A percentile compares a stretch with the other conserved stretches of the same genome.
phyloP scores from a whole-genome alignment of 768 basidiomycete genomes.

The Gymnopilus dilepis region DNA sequence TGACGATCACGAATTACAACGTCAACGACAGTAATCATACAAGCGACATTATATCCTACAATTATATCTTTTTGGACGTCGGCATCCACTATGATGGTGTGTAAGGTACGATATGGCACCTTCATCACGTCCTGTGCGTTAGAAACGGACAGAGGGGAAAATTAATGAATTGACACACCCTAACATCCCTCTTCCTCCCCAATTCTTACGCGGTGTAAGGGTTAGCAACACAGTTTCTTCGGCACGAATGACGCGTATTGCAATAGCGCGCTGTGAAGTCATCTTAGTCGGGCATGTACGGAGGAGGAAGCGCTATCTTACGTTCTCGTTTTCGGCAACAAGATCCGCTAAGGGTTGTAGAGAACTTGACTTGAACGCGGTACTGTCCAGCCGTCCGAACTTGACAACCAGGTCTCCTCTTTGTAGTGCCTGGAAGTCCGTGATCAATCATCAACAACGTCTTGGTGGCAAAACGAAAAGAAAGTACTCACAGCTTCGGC shows the following conservation, averaged over 20 bases:
- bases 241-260: slow-evolving; percentile 61
- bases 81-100: slow-evolving; percentile 27
- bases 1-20: slow-evolving; percentile 12
- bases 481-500: slow-evolving; percentile 65
- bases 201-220: slow-evolving; percentile 74
- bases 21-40: slow-evolving; percentile 7
- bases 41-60: slow-evolving; percentile 13
- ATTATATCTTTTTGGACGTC: neutral
- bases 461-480: neutral
- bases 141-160: neutral
- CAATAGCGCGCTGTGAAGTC: slow-evolving; percentile 56
- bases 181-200: slow-evolving; percentile 88
- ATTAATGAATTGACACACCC: slow-evolving; percentile 61
- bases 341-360: slow-evolving; percentile 74
- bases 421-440: slow-evolving; percentile 59
- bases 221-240: slow-evolving; percentile 50
- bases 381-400: slow-evolving; percentile 67
- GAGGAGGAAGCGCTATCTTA: slow-evolving; percentile 39
- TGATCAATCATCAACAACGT: slow-evolving; percentile 5
- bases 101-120: slow-evolving; percentile 69
- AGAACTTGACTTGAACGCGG: slow-evolving; percentile 53
- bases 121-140: slow-evolving; percentile 26
- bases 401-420: slow-evolving; percentile 74
- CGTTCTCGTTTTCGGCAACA: slow-evolving; percentile 82
- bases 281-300: neutral